phyloP scores from a whole-genome alignment of 306 rosid genomes.

The Biancaea sappan region DNA sequence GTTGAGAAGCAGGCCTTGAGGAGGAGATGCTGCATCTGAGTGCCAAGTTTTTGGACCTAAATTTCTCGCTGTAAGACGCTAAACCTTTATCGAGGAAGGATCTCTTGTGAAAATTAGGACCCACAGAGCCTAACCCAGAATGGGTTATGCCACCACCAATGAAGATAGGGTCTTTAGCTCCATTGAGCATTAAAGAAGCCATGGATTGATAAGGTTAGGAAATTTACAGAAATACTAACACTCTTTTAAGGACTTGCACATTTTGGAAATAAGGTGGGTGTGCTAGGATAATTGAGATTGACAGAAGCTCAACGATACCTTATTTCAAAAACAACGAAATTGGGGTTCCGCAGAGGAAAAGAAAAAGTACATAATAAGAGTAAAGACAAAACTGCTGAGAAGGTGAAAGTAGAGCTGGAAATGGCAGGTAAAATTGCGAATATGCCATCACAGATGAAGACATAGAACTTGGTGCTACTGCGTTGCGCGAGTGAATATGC shows the following conservation, averaged over 20 bases:
- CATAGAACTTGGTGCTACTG: constrained; percentile 11
- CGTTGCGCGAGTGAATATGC: constrained; percentile 11
- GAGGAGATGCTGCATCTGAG: constrained; percentile 65
- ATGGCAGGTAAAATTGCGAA: not conserved
- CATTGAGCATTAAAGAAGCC: constrained; percentile 49
- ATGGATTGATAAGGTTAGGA: constrained; percentile 21
- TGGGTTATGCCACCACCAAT: constrained; percentile 39
- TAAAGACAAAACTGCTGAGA: no score
- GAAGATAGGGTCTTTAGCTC: constrained; percentile 61
- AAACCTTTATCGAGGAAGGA: constrained; percentile 42
- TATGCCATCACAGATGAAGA: constrained; percentile 32
- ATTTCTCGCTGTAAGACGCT: constrained; percentile 35
- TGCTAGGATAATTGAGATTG: not conserved
- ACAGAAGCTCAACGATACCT: not conserved
- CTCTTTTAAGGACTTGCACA: constrained; percentile 10
- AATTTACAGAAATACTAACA: constrained; percentile 2
- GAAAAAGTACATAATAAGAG: not conserved
- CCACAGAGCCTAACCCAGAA: constrained; percentile 47
- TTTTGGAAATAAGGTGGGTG: not conserved
- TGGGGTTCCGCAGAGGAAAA: not conserved
- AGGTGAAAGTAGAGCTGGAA: no score
- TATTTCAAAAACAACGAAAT: constrained; percentile 5
- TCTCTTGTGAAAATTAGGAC: constrained; percentile 41
- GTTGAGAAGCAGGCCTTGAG: constrained; percentile 70
- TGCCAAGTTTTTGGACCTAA: constrained; percentile 25